Percentiles rank a stretch among this genome's conserved stretches.
These are phyloP conservation scores for Ammopiptanthus mongolicus DNA, from an alignment of 306 rosid species.

Conservation along the genomic window DNA sequence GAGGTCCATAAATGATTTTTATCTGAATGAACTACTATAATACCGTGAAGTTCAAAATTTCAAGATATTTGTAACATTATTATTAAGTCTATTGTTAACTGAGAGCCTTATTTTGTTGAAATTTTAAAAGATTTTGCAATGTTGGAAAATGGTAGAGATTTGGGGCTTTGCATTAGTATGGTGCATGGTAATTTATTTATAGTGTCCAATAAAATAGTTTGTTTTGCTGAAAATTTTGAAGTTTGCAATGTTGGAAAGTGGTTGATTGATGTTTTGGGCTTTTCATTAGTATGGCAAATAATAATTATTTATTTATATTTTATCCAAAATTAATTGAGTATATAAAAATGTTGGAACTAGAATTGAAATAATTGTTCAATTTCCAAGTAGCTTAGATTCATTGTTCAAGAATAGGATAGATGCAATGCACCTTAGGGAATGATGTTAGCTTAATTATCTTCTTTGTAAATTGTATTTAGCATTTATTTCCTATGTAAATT, in stretches of 20 bases:
- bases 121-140: neutral
- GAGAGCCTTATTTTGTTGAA: neutral
- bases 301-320: neutral
- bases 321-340: neutral
- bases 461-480: too few relatives aligned
- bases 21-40: neutral
- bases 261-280: neutral
- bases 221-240: neutral
- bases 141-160: neutral
- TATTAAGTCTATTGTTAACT: neutral
- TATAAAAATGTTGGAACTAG: too few relatives aligned
- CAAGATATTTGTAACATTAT: neutral
- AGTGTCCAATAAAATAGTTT: neutral
- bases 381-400: too few relatives aligned
- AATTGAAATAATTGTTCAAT: too few relatives aligned
- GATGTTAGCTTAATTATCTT: too few relatives aligned
- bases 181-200: neutral
- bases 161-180: neutral
- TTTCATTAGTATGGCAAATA: neutral
- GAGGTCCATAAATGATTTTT: neutral
- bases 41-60: neutral
- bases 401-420: too few relatives aligned
- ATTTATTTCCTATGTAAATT: too few relatives aligned
- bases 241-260: neutral
- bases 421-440: too few relatives aligned